Evolutionary conservation across 768 basidiomycete species (phyloP), one percentile per base, ranked within the genome.

Genomic region (Mycena latifolia): DNA sequence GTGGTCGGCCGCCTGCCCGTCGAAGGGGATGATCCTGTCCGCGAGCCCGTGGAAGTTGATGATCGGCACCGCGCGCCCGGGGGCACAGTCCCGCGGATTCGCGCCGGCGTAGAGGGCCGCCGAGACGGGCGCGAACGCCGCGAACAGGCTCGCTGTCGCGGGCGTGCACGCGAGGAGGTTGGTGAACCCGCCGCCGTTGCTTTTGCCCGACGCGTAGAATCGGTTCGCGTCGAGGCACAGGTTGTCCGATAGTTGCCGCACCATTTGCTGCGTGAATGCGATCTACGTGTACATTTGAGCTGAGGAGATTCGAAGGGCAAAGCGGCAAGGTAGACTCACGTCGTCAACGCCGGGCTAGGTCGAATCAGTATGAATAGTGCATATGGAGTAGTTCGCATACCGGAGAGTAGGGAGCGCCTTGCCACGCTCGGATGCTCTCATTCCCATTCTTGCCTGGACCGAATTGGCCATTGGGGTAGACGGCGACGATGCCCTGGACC

Each of bases 171-270:
- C 67, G 37, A 69, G 63, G 53, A 69, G 62, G 51, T 69, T 64
- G 50, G 67, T 69, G 59, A 69, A 63, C 17, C 64, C 68, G 14
- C 67, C 67, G 52, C 67, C 63, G 25, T 69, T 66, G 52, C 68
- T 69, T 55, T 69, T 69, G 3, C 68, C 68, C 27, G 65, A 56
- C 31, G 68, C 68, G 56, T 61, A 69, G 50, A 69, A 57, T 1
- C 68, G 68, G 51, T 69, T 65, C 15, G 64, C 55, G 60, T 69
- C 68, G 20, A 69, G 53, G 52, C 68, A 67, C 31, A 70, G 66
- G 54, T 70, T 63, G 35, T 56, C 57, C 2, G 63, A 62, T 29
- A 70, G 69, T 8, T 45, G 51, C 17, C 48, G 53, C 37, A 67
- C 55, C 51, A 67, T 58, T 25, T 56, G 51, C 31, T 64, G 61